Conservation (phyloP, 305 asterid species). For the Solanum hybrid region DNA sequence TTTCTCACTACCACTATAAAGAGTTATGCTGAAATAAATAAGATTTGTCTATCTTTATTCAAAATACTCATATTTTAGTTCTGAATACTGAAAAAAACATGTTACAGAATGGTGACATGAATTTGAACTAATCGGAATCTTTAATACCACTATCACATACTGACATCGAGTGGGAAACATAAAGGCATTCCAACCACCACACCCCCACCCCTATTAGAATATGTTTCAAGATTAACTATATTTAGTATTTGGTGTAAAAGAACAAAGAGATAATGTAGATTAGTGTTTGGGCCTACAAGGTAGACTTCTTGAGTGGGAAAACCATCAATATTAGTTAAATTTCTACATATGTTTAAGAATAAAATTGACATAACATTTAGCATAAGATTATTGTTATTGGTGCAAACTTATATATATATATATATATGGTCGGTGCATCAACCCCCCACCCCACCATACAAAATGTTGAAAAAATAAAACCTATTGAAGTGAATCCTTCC, state of each 20-base stretch:
- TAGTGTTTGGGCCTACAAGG: neutral
- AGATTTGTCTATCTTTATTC: neutral
- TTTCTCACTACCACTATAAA: neutral
- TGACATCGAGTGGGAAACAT: neutral
- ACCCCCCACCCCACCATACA: neutral
- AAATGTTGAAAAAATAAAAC: neutral
- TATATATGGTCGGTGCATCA: neutral
- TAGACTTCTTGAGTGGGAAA: neutral
- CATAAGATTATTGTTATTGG: neutral
- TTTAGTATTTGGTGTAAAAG: neutral
- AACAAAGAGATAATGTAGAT: neutral
- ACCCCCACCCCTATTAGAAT: neutral
- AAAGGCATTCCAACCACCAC: neutral
- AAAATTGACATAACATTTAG: neutral
- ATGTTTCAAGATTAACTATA: neutral
- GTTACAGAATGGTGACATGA: neutral
- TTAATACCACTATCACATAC: neutral
- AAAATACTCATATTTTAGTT: no score
- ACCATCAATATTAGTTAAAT: neutral
- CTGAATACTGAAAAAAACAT: no score
- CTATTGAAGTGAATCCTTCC: neutral
- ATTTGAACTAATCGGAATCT: neutral
- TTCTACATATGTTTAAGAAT: neutral
- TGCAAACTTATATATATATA: neutral
- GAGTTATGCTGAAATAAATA: neutral